These are phyloP conservation scores for Vitis vinifera DNA, from an alignment of 164 flowering plant genomes.

Conservation along the genomic window DNA sequence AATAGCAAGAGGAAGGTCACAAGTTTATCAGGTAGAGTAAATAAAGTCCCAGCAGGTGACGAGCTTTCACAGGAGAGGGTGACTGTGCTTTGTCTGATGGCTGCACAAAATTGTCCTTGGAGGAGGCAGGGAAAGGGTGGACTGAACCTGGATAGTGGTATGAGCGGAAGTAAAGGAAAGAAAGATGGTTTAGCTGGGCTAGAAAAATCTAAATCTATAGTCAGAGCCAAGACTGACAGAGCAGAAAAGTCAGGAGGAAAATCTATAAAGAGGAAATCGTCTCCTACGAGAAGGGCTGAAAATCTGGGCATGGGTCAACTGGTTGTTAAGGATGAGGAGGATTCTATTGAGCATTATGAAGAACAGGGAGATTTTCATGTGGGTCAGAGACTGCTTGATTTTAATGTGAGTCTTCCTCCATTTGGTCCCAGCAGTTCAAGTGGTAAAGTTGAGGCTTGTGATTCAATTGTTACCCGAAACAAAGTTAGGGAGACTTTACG, in stretches of 20 bases:
- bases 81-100: constrained; percentile 51
- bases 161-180: constrained; percentile 25
- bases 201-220: constrained; percentile 6
- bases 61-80: constrained; percentile 15
- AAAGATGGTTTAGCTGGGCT: constrained; percentile 9
- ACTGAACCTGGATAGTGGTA: constrained; percentile 6
- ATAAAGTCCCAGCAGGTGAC: constrained; percentile 11
- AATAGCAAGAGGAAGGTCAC: constrained; percentile 12
- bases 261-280: constrained; percentile 10
- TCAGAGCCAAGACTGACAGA: constrained; percentile 4
- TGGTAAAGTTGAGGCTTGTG: constrained; percentile 15
- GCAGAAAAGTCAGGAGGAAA: constrained; percentile 6
- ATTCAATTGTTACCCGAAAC: constrained; percentile 29
- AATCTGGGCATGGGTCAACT: constrained; percentile 7
- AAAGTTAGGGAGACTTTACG: constrained; percentile 78
- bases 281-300: constrained; percentile 8
- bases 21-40: not conserved
- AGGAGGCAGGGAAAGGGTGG: constrained; percentile 36
- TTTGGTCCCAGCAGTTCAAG: constrained; percentile 22
- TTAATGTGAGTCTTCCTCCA: constrained; percentile 41
- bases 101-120: constrained; percentile 52
- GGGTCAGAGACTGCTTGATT: constrained; percentile 7
- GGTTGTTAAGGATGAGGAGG: constrained; percentile 13
- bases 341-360: constrained; percentile 17
- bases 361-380: constrained; percentile 13